Base-by-base conservation (phyloP, 2,329 filamentous ascomycete genomes). In the Fusarium sp. region DNA sequence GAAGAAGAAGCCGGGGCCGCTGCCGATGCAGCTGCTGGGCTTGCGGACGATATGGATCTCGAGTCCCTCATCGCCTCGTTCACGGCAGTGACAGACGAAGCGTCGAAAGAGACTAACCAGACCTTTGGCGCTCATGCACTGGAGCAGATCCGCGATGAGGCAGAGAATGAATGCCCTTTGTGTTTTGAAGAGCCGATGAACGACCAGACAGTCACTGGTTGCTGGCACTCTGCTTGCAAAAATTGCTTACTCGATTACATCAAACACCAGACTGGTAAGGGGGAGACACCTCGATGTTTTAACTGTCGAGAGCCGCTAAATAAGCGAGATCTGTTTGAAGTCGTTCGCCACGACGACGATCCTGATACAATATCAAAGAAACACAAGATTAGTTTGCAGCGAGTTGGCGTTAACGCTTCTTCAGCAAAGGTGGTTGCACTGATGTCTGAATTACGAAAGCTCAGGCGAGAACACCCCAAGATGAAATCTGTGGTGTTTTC, bases 171-270 rank as follows among this genome's bases (percentile, higher is more conserved):
- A 81, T 99, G 96, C 74, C 95, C 96, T 0, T 92, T 99, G 53
- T 99, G 96, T 80, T 90, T 93, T 6, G 95, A 98, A 78, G 96
- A 98, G 78, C 94, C 95, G 5, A 98, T 98, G 94, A 88, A 93
- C 40, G 92, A 98, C 55, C 95, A 97, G 76, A 92, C 92, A 1
- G 96, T 99, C 2, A 98, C 96, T 1, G 93, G 94, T 1, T 99
- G 96, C 80, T 99, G 96, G 94, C 96, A 99, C 79, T 97, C 93
- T 34, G 95, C 96, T 1, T 99, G 96, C 83, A 97, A 96, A 80
- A 91, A 93, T 66, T 99, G 96, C 74, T 82, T 98, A n/a, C 83
- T 97, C 3, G 90, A 94, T 72, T 97, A 94, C 73, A 97, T 99
- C 75, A 90, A 92, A 67, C 94, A 97, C 75, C 92, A 97, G 78